Base-by-base conservation (phyloP, 352 stramenopile species). In the Bremia lactucae region DNA sequence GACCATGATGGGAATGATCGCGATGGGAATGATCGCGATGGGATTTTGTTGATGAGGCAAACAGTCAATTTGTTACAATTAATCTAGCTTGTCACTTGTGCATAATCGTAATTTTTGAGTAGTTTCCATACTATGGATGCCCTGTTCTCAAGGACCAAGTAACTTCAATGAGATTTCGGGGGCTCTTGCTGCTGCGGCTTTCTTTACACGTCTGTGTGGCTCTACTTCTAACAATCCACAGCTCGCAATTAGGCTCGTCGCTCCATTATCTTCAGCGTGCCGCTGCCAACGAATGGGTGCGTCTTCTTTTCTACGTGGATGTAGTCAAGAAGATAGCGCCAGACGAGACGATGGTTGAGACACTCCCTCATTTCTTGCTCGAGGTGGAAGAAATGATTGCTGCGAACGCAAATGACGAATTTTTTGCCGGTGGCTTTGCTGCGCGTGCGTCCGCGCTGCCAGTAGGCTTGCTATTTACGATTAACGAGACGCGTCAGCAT, bases 231-330 rank as follows among this genome's bases (percentile, higher is more conserved):
- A 78, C 62, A 21, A 15, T 63, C 5, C 69, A 68, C 28, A 83
- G 68, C 41, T 49, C 54, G 21, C 52, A 69, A 41, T 39, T 86
- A n/a, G 58, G 64, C 24, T 34, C 37, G 14, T 50, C 62, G 10
- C 41, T 87, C 45, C 69, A 84, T 23, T 71, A 71, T 22, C 84
- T 73, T 50, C 49, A 81, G 41, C 71, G 71, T 22, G 51, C 68
- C 4, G 49, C 84, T 14, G 71, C 71, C 19, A 83, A 80, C 57
- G 60, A 83, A 33, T 87, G 71, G 71, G 59, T 79, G 52, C 66
- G 71, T 11, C 49, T 87, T 44, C 60, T 87, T 13, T 87, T 84
- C 51, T 87, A 74, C 59, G 71, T 87, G 16, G 68, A 83, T 43
- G 58, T 57, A 7, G 52, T 40, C 19, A 42, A 33, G 16, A 38